A percentile compares a stretch with the other conserved stretches of the same genome.
These are phyloP conservation scores for Smittium mucronatum DNA, from an alignment of 371 early-diverging fungal genomes.

Conservation along the genomic window DNA sequence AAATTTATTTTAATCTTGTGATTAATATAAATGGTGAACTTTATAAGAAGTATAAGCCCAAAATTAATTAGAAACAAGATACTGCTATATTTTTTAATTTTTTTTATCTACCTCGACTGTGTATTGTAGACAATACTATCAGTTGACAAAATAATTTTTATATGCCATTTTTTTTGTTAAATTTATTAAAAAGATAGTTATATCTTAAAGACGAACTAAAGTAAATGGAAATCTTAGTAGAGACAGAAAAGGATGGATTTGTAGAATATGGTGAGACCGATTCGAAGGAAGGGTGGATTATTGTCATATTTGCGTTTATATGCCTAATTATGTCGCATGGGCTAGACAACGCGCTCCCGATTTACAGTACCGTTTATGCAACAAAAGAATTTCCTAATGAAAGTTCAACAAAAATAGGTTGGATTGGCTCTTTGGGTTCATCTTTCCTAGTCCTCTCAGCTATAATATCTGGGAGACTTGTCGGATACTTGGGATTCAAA, in stretches of 20 bases:
- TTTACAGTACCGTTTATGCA: slow-evolving; percentile 32
- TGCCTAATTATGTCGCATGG: slow-evolving; percentile 31
- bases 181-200: no score
- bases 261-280: slow-evolving; percentile 14
- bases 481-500: slow-evolving; percentile 40
- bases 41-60: no score
- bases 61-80: no score
- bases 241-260: not conserved
- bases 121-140: no score
- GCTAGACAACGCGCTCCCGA: slow-evolving; percentile 32
- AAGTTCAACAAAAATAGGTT: slow-evolving; percentile 21
- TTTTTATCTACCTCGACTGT: no score
- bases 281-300: slow-evolving; percentile 31
- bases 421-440: slow-evolving; percentile 40
- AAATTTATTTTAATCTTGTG: no score
- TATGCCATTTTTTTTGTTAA: no score
- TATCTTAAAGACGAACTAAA: no score
- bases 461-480: slow-evolving; percentile 46
- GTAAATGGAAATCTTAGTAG: no score
- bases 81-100: no score
- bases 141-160: no score
- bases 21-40: no score
- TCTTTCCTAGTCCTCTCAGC: slow-evolving; percentile 42
- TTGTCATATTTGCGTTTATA: slow-evolving; percentile 26
- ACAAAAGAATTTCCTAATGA: slow-evolving; percentile 22